Base-by-base conservation (phyloP, 2,329 filamentous ascomycete species). In the Hypoxylon sp. region DNA sequence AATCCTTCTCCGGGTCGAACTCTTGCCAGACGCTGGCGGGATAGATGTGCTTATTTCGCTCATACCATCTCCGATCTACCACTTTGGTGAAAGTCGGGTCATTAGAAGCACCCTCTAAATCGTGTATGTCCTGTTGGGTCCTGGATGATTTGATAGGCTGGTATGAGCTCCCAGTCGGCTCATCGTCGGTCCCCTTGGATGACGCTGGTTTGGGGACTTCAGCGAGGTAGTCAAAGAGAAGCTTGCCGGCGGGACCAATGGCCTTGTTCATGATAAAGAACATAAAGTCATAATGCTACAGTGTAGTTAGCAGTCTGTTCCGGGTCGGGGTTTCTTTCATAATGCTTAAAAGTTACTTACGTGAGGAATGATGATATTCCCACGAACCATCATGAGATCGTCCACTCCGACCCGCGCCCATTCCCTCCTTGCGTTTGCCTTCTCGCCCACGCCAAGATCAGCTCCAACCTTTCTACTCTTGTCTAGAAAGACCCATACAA, bases 31-130 rank as follows among this genome's bases (percentile, higher is more conserved):
- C 87, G 76, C 93, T 98, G 19, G 95, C 95, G 0, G 96, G 96
- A 77, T 95, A 99, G 62, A 99, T 98, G 79, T 99, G 96, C 80
- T 98, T 99, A 78, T 98, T 97, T 75, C 90, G 88, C 82, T 97
- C 94, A 78, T 97, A 99, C 96, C 96, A 99, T 65, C 96, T 85
- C 65, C 96, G 87, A 81, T 99, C 95, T 3, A 99, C 95, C 2
- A 99, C 94, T 77, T 97, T 98, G 2, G 95, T 98, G 67, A 91
- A 80, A 2, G 86, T 86, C 0, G 94, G 89, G 72, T 98, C 94
- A 67, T 96, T 91, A 41, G 84, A 79, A 25, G 85, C 89, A 12
- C 95, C 95, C 80, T 97, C 95, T 11, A 90, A 85, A 56, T 84
- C 83, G 39, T 80, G 81, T 48, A 88, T 81, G 50, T 85, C 83